These are phyloP conservation scores for Taphrina deformans DNA, from an alignment of 1,139 yeast genomes.

Conservation along the genomic window DNA sequence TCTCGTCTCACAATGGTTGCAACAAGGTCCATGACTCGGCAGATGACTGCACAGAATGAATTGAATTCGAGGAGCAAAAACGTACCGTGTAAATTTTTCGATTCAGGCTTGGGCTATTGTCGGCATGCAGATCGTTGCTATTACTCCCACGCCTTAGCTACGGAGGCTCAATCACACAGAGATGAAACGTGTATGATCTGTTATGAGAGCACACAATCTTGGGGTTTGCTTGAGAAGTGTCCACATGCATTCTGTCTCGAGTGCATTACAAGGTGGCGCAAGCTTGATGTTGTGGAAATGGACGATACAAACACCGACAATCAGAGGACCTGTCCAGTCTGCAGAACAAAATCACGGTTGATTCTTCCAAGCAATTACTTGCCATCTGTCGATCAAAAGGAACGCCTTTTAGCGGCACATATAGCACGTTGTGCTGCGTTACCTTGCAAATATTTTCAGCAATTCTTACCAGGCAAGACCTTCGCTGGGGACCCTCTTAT, in stretches of 20 bases:
- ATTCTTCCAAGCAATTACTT: not conserved
- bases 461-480: slow-evolving; percentile 2
- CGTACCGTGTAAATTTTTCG: not conserved
- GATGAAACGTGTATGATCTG: not conserved
- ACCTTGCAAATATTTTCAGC: slow-evolving; percentile 1
- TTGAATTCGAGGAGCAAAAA: not conserved
- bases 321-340: not conserved
- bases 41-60: not conserved
- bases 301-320: not conserved
- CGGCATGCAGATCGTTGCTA: not conserved
- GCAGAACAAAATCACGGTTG: not conserved
- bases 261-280: not conserved
- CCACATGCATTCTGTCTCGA: not conserved
- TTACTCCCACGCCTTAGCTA: not conserved
- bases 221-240: slow-evolving; percentile 1
- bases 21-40: not conserved
- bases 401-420: not conserved
- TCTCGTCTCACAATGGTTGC: not conserved
- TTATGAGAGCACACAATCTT: not conserved
- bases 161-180: not conserved
- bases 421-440: not conserved
- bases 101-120: not conserved
- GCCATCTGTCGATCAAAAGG: not conserved
- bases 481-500: slow-evolving; percentile 6
- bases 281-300: slow-evolving; percentile 2